Base-by-base conservation (phyloP, 441 rosid species). In the Croton laevigatus region DNA sequence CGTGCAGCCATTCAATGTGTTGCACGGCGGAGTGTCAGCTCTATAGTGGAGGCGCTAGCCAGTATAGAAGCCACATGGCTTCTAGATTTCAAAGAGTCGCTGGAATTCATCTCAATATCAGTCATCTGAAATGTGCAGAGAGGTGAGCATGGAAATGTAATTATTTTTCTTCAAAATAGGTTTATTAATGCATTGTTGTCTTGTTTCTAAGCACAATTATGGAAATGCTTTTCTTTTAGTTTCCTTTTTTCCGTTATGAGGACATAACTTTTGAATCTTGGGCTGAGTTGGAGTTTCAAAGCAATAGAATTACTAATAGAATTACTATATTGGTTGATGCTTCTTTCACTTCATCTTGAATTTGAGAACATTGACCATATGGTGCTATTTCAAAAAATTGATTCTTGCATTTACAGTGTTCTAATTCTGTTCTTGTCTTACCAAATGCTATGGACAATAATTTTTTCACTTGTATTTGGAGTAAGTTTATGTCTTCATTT, bases 101-200 rank as follows among this genome's bases (percentile, higher is more conserved):
- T n/a, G n/a, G n/a, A n/a, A n/a, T n/a, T n/a, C n/a, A n/a, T n/a
- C n/a, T n/a, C n/a, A n/a, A n/a, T n/a, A n/a, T n/a, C n/a, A n/a
- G n/a, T n/a, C n/a, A n/a, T n/a, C n/a, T n/a, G n/a, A n/a, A n/a
- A n/a, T n/a, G n/a, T 94, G 81, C 96, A 91, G 76, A 86, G 89
- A 91, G 98, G 97, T 91, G 55, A 63, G 81, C 78, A 49, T 68
- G 63, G 55, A 62, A 54, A 44, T 60, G 14, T 34, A 4, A 9
- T 6, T 49, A 8, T 49, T 59, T 20, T 19, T 62, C 16, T 51
- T 73, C 19, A 8, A 19, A 40, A 6, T 40, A 40, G 7, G 44
- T 40, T 40, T 40, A 27, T 40, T 40, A 9, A 16, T 63, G 11
- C 11, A 17, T 49, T n/a, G 51, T 48, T 16, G 4, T 48, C 6